Evolutionary conservation across 1,284 basidiomycete species (phyloP), one percentile per base, ranked within the genome.

Genomic region (Hypsizygus ulmarius): DNA sequence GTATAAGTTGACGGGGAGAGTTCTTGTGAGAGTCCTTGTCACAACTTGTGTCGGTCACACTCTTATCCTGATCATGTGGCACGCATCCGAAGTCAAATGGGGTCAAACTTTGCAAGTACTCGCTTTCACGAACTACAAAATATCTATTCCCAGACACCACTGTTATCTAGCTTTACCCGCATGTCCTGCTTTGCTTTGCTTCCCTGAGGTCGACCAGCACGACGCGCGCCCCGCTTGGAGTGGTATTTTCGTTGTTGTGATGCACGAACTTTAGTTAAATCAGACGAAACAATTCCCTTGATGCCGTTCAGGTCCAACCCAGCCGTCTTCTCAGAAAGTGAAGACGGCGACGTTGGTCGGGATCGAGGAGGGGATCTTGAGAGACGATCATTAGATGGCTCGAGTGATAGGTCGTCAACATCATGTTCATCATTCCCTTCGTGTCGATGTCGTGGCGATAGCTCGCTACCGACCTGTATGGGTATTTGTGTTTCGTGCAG

Each of bases 181-280:
- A 69, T 77, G 58, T 90, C 87, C 59, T 82, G 81, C 69, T 93
- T 94, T 52, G 84, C 87, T 65, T 95, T 94, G 63, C 87, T 90
- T 12, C 93, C 92, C 58, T 84, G 82, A 15, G 82, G 73, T 37
- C 89, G 75, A 19, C 91, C 91, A 21, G 78, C 82, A 52, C 80
- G 76, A 49, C 78, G 76, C 3, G 75, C 73, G 8, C 77, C 75
- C 52, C 83, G 81, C 63, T 84, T 85, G 1, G 84, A 78, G 64
- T 92, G 87, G 62, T 86, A 79, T 62, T 88, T 90, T 50, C 76
- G 76, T 59, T 84, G 77, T 55, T 88, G 78, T 47, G 80, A 76
- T n/a, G 78, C 74, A 1, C 78, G 79, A 48, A 73, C 65, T 60
- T 81, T 85, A 5, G 73, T 68, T 12, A 90, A 69, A 58, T 93